Percentiles rank a stretch among this genome's conserved stretches.
These are phyloP conservation scores for Phylloboletellus chloephorus DNA, from an alignment of 1,284 basidiomycete species.

Conservation along the genomic window DNA sequence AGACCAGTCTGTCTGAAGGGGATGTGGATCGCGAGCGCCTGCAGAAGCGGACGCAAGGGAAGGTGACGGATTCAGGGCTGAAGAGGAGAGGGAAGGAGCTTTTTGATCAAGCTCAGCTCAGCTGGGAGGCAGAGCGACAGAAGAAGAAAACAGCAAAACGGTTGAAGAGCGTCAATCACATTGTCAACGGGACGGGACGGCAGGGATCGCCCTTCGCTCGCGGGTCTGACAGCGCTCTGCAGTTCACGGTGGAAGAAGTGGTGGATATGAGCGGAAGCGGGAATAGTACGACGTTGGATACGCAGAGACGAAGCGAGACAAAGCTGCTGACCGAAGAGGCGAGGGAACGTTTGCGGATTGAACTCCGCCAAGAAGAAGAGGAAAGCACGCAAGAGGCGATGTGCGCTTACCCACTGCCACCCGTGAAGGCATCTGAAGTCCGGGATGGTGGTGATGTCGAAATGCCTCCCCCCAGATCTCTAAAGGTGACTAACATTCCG, in stretches of 20 bases:
- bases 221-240: not conserved
- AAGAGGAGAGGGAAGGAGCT: constrained; percentile 22
- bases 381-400: constrained; percentile 30
- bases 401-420: not conserved
- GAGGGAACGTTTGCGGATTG: constrained; percentile 16
- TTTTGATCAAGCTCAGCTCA: constrained; percentile 15
- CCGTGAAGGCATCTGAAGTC: not conserved
- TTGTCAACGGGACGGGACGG: constrained; percentile 12
- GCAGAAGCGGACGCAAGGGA: not conserved
- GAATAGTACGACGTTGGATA: constrained; percentile 29
- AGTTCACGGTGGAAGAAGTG: constrained; percentile 12
- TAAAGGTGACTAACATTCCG: constrained; percentile 13
- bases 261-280: constrained; percentile 24
- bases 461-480: constrained; percentile 5
- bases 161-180: constrained; percentile 13
- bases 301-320: constrained; percentile 15
- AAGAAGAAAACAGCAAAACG: constrained; percentile 14
- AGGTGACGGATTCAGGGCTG: constrained; percentile 21
- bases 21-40: not conserved
- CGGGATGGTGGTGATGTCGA: not conserved
- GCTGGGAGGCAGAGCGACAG: constrained; percentile 10
- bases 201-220: not conserved
- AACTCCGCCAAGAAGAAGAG: constrained; percentile 31
- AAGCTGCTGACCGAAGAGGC: constrained; percentile 9
- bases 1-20: constrained; percentile 10